A percentile compares a stretch with the other conserved stretches of the same genome.
Evolutionary conservation across 768 basidiomycete species (phyloP).

Genomic region (Phlebiopsis gigantea): DNA sequence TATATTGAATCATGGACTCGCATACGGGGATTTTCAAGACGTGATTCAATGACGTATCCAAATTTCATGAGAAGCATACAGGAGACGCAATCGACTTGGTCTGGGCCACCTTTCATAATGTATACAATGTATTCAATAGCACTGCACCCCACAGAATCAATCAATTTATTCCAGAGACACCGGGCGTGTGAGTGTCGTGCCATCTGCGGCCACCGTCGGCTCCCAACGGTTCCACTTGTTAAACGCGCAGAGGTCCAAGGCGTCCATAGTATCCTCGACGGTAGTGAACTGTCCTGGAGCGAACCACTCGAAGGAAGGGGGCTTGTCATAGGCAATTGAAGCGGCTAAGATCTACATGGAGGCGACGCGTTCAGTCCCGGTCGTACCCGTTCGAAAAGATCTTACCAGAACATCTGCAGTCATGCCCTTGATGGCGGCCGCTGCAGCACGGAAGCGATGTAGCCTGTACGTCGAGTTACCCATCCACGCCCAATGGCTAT

Average conservation of each 20-base stretch:
- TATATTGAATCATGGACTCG: too few relatives aligned
- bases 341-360: conserved; percentile 54
- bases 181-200: neutral
- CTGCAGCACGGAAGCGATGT: conserved; percentile 75
- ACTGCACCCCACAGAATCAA: too few relatives aligned
- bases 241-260: conserved; percentile 13
- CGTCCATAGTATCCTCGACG: conserved; percentile 17
- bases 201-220: neutral
- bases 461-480: conserved; percentile 60
- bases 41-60: too few relatives aligned
- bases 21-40: too few relatives aligned
- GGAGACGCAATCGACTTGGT: too few relatives aligned
- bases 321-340: conserved; percentile 52
- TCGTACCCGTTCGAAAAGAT: too few relatives aligned
- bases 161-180: neutral
- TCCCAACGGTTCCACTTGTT: conserved; percentile 3
- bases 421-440: conserved; percentile 79
- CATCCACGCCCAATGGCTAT: conserved; percentile 42
- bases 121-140: too few relatives aligned
- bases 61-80: too few relatives aligned
- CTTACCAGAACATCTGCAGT: conserved; percentile 79
- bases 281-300: conserved; percentile 44
- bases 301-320: conserved; percentile 50
- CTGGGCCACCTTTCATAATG: too few relatives aligned
- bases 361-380: neutral